Evolutionary conservation across 805 yeast species (phyloP), one percentile per base, ranked within the genome.

Genomic region (Ogataea methanolica): DNA sequence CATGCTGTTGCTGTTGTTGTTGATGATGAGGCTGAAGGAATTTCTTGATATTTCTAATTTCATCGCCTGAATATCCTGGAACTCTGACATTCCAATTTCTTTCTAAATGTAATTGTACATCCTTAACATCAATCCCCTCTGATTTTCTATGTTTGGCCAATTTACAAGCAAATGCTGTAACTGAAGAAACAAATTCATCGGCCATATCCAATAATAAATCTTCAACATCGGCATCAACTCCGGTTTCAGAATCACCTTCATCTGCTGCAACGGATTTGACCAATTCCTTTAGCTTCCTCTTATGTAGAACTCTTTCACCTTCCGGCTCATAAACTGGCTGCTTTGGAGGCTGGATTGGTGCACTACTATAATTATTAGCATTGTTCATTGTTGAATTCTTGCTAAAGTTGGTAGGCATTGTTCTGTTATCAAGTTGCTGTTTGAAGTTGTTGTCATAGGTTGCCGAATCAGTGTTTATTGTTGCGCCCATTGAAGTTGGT

Each of bases 171-270:
- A 94, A 92, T 3, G 88, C 74, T 0, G 98, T 90, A 2, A 94
- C 96, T 42, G 88, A 83, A 9, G 86, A 78, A n/a, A 94, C 94
- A 62, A 94, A 94, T 62, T 94, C 98, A 66, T 94, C 99, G 0
- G 99, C 97, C 42, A 94, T 70, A 66, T 94, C 99, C 41, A 94
- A 72, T 35, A 94, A 69, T 36, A 94, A 70, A 57, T 92, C 98
- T 65, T 91, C 97, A 16, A 89, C 96, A 66, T 94, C 97, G 26
- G 97, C 98, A 65, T 92, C 99, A 48, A 94, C 85, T 5, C 77
- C 76, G 6, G 96, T 83, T 59, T 90, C 96, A 17, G 92, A 86
- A 61, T 92, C 97, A 39, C 96, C 97, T 64, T 85, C 92, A 63
- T 86, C 91, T 2, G 83, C 79, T 5, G 91, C 94, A 14, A 83